Percentiles rank a stretch among this genome's conserved stretches.
Evolutionary conservation across 2,329 filamentous ascomycete species (phyloP).

Genomic region (Juglanconis sp.): DNA sequence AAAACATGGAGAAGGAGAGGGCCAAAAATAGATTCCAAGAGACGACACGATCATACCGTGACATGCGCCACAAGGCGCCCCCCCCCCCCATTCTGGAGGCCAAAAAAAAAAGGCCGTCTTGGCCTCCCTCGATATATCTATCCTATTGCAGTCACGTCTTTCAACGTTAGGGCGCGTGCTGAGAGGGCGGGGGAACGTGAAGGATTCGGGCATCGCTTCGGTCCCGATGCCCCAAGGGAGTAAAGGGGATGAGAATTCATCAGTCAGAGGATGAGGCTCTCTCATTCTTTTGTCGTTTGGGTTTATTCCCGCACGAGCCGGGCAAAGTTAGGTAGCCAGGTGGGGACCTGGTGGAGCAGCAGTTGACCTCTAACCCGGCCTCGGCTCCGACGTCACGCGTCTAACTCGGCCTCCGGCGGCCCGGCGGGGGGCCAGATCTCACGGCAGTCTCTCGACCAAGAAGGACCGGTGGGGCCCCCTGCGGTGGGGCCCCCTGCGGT

Average conservation of each 20-base stretch:
- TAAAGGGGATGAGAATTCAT: constrained; percentile 3
- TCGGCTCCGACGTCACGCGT: not conserved
- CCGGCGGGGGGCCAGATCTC: not conserved
- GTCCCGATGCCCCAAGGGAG: not conserved
- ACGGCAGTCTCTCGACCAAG: not conserved
- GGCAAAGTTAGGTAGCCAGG: not conserved
- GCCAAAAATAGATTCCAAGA: too few species aligned
- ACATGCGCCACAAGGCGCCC: not conserved
- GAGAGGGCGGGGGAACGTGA: not conserved
- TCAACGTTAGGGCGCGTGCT: not conserved
- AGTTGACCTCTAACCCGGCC: not conserved
- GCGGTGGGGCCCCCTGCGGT: too few species aligned
- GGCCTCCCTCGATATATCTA: not conserved
- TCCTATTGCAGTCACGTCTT: not conserved
- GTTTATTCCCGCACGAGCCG: not conserved
- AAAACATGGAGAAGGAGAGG: too few species aligned
- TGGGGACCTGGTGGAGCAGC: not conserved
- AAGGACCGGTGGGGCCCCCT: not conserved
- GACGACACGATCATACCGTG: not conserved
- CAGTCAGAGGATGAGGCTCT: not conserved
- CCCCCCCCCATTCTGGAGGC: too few species aligned
- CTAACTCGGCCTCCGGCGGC: not conserved
- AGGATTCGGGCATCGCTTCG: constrained; percentile 5
- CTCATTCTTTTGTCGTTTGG: not conserved
- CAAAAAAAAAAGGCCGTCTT: too few species aligned